Evolutionary conservation across 2,329 filamentous ascomycete species (phyloP).

Genomic region (Colletotrichum sp.): DNA sequence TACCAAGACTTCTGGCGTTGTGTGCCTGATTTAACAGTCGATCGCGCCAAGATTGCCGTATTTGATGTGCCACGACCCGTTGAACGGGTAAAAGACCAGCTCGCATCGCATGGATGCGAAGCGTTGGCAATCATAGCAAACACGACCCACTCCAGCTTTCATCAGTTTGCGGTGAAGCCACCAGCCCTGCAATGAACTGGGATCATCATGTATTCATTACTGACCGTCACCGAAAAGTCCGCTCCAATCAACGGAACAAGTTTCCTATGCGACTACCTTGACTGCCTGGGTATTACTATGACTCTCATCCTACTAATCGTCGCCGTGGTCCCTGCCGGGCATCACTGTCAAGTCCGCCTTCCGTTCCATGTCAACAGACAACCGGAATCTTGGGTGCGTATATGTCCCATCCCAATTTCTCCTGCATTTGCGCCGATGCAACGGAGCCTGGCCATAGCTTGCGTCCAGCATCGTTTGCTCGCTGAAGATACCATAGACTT

Average conservation of each 20-base stretch:
- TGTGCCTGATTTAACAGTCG: background rate
- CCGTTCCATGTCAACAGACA: background rate
- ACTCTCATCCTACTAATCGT: too few species aligned
- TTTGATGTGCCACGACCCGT: background rate
- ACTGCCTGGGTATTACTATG: background rate
- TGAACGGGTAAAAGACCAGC: background rate
- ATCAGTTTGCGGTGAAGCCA: background rate
- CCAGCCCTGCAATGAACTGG: background rate
- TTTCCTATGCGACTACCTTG: rapidly evolving
- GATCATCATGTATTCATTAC: background rate
- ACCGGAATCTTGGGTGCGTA: background rate
- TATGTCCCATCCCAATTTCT: background rate
- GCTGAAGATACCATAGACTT: background rate
- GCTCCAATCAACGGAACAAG: background rate
- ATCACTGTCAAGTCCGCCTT: background rate
- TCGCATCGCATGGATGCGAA: background rate
- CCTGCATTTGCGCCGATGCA: background rate
- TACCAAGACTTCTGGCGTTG: background rate
- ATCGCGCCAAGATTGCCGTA: background rate
- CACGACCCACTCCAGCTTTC: background rate
- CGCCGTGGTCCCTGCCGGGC: rapidly evolving
- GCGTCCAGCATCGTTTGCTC: background rate
- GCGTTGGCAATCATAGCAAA: background rate
- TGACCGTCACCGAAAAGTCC: rapidly evolving
- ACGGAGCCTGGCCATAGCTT: background rate